Evolutionary conservation across 371 early-diverging fungal species (phyloP).

Genomic region (Dichotomocladium elegans): DNA sequence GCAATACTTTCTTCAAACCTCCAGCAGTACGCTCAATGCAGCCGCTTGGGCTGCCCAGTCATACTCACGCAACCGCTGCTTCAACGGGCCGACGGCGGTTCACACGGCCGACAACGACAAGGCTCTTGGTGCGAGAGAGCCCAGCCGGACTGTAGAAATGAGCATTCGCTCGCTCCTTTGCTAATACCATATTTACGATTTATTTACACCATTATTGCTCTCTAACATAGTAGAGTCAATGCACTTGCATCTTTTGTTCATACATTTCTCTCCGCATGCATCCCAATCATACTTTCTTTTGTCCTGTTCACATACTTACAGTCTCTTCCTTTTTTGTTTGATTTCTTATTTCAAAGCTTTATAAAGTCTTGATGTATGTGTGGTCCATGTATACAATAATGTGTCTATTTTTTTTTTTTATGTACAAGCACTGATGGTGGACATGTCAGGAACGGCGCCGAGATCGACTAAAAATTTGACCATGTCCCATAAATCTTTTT

Average conservation of each 20-base stretch:
- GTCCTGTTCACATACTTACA: background rate
- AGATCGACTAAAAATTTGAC: slow-evolving; percentile 42
- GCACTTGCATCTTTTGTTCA: too few species aligned
- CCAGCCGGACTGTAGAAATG: slow-evolving; percentile 19
- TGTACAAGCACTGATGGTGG: slow-evolving; percentile 21
- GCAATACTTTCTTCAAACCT: slow-evolving; percentile 45
- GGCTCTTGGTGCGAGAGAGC: slow-evolving; percentile 17
- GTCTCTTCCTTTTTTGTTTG: background rate
- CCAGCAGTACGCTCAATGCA: slow-evolving; percentile 38
- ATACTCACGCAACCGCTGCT: slow-evolving; percentile 10
- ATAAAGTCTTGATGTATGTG: background rate
- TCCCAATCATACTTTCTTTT: background rate
- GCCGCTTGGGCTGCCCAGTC: slow-evolving; percentile 29
- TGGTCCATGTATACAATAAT: too few species aligned
- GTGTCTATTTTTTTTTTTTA: too few species aligned
- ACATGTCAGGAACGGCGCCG: slow-evolving; percentile 49
- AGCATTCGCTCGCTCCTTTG: slow-evolving; percentile 21
- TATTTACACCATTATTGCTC: too few species aligned
- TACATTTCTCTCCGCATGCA: too few species aligned
- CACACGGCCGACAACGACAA: slow-evolving; percentile 11
- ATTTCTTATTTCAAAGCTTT: background rate
- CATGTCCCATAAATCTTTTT: slow-evolving; percentile 44
- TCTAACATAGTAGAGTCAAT: too few species aligned
- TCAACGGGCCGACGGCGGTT: background rate
- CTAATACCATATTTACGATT: background rate